phyloP scores from a whole-genome alignment of 2,329 filamentous ascomycete genomes.

The Cordyceps cateniannulata region DNA sequence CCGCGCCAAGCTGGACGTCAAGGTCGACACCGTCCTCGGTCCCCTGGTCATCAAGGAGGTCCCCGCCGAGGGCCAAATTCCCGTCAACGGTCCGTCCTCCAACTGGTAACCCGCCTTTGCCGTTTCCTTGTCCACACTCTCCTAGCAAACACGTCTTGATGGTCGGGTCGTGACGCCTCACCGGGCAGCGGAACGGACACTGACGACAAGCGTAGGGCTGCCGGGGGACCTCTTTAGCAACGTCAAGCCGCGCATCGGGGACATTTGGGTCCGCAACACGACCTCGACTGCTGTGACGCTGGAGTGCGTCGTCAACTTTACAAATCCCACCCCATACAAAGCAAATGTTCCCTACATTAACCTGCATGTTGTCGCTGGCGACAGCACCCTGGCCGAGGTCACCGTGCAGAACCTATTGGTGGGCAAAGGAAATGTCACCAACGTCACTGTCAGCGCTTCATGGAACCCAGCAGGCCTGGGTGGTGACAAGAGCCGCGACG shows the following conservation, averaged over 20 bases:
- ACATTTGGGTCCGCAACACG: constrained; percentile 67
- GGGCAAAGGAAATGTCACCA: constrained; percentile 62
- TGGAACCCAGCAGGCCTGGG: constrained; percentile 66
- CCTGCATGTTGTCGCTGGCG: constrained; percentile 68
- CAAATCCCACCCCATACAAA: constrained; percentile 84
- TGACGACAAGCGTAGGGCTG: constrained; percentile 42
- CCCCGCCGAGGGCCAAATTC: constrained; percentile 77
- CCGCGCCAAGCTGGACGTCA: constrained; percentile 74
- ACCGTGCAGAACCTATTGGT: constrained; percentile 59
- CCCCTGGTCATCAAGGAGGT: constrained; percentile 75
- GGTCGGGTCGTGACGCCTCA: constrained; percentile 5
- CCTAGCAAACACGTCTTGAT: neutral
- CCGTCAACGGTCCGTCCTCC: constrained; percentile 85
- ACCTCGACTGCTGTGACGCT: constrained; percentile 64
- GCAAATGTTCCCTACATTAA: constrained; percentile 75
- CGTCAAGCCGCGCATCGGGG: constrained; percentile 58
- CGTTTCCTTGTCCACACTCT: neutral
- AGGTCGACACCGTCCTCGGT: constrained; percentile 75
- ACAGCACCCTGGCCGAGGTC: constrained; percentile 68
- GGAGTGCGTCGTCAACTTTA: constrained; percentile 69
- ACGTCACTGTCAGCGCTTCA: constrained; percentile 58
- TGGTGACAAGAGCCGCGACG: constrained; percentile 52
- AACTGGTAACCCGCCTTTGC: constrained; percentile 31
- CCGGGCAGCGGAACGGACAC: neutral
- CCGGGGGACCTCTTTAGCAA: constrained; percentile 44